These are phyloP conservation scores for Rhodomyrtus psidioides DNA, from an alignment of 441 rosid species.

Conservation along the genomic window DNA sequence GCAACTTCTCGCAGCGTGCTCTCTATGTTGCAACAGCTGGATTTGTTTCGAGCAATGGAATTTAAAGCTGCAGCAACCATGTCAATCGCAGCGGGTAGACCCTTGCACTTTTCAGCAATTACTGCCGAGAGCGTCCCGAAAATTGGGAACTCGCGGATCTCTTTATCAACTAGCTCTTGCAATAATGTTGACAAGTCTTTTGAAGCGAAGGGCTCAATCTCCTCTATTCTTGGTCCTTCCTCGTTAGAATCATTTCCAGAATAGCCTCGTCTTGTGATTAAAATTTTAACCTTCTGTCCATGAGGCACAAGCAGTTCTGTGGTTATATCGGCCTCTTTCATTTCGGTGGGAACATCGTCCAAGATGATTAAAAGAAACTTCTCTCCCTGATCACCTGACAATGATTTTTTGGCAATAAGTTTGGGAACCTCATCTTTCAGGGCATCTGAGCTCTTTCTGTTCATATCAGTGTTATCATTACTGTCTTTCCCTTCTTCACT, in stretches of 20 bases:
- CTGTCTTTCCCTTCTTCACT: background rate
- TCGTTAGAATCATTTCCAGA: background rate
- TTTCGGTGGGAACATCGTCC: background rate
- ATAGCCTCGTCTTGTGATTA: constrained; percentile 16
- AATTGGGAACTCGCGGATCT: background rate
- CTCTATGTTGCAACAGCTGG: background rate
- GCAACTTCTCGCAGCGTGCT: background rate
- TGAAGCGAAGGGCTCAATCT: background rate
- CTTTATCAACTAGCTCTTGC: background rate
- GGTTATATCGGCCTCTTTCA: background rate
- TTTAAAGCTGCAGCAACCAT: background rate
- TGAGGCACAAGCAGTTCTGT: background rate
- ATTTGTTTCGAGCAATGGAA: background rate
- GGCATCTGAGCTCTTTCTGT: background rate
- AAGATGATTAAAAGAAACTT: background rate
- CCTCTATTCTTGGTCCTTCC: background rate
- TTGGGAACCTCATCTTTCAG: background rate
- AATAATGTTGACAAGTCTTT: constrained; percentile 6
- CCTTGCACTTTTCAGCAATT: constrained; percentile 10
- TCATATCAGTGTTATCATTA: background rate
- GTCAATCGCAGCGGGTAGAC: background rate
- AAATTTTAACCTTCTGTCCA: background rate
- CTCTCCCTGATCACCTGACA: background rate
- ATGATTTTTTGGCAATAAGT: background rate
- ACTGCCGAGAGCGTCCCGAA: background rate